Evolutionary conservation across 1,284 basidiomycete genomes (phyloP), one percentile per base, ranked within the genome.

Genomic region (Ustilago sp.): DNA sequence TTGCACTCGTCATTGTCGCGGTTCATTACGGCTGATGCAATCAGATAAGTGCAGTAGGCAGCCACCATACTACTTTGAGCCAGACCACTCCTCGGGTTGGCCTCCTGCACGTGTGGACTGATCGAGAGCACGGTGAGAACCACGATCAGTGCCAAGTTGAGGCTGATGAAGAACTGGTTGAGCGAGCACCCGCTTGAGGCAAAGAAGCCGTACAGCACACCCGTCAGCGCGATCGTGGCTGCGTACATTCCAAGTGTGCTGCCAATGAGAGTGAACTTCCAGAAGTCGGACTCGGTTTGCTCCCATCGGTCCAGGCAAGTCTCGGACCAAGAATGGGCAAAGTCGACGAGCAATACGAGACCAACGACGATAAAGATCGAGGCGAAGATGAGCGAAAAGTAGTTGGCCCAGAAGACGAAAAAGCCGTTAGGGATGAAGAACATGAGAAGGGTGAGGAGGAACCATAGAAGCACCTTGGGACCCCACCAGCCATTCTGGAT

Each of bases 401-500:
- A 98, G 82, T 96, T 95, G 56, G 95, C 95, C 94, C 91, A 98
- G 86, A 96, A 93, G 87, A 96, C 93, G 87, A 96, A 95, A 89
- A 97, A 95, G 57, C 90, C 91, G 83, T 96, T 96, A 0, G 94
- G 94, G 77, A 96, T 93, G 86, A 96, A 92, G 89, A 99, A 99
- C 6, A 92, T 93, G 32, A 93, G 86, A 52, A 90, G 88, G 68
- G 96, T 88, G 60, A 96, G 89, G 63, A 93, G 80, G 32, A 95
- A 82, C 94, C 94, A 95, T 6, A 93, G 88, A 54, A 98, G 88
- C 39, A 94, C 91, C 86, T 99, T 99, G 13, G 95, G 95, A 39
- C 96, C 96, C 96, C 96, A 99, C 95, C 95, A 99, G 2, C 96
- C 96, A 86, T 99, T 99, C 89, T 99, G 96, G 68, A 99, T 91